Evolutionary conservation across 2,329 filamentous ascomycete species (phyloP), one percentile per base, ranked within the genome.

Genomic region (Aureobasidium sp.): DNA sequence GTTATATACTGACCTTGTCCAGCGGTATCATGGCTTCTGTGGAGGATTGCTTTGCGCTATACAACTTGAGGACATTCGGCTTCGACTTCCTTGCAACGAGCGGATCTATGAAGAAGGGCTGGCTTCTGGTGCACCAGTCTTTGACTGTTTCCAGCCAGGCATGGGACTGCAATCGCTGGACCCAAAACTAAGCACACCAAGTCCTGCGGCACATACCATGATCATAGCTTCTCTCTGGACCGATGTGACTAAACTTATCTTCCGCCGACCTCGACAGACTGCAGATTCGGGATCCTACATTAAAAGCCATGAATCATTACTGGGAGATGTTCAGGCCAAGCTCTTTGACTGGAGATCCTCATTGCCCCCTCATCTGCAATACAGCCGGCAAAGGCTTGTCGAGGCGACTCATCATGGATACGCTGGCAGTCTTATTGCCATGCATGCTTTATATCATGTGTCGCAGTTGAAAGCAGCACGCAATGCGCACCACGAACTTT

Each of bases 401-500:
- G 75, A 77, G 34, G 83, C 81, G 45, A 78, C 83, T 7, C 73
- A 78, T 15, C 74, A 76, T 34, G 80, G 81, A 30, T 83, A 81
- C 65, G 76, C 81, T 1, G 84, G 84, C 5, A 79, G 80, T 0
- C 86, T 86, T 68, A 74, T 88, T 60, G 82, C 81, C 1, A 81
- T 88, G 71, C 86, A 90, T 70, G 75, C 87, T 32, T 75, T 89
- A n/a, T 87, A 87, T 69, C 81, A 87, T 69, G 80, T 83, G 50
- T 79, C 84, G 0, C 73, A 84, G 67, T 81, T 89, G 72, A 85
- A 85, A 65, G 76, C 89, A 34, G 86, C 87, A 66, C 81, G 88
- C 42, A 82, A 87, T 67, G 79, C 79, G 13, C 76, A 78, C 10
- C 73, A 76, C 63, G 71, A 73, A 11, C 73, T 72, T 37, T 71